These are phyloP conservation scores for Melaleuca quinquenervia DNA, from an alignment of 345 rosid genomes.

Conservation along the genomic window DNA sequence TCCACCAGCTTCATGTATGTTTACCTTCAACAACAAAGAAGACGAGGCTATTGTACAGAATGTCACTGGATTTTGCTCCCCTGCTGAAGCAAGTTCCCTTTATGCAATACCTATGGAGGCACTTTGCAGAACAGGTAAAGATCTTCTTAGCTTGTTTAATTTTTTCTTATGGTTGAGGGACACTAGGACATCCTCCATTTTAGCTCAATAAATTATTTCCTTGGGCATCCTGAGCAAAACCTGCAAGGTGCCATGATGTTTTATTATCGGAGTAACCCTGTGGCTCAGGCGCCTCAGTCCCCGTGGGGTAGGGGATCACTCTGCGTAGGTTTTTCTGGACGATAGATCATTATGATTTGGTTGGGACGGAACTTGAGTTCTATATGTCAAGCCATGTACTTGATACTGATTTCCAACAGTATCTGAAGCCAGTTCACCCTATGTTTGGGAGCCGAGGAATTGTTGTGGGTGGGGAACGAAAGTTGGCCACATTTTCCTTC, in stretches of 20 bases:
- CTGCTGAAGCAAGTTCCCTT: slow-evolving; percentile 73
- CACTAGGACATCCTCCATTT: background rate
- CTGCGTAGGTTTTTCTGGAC: background rate
- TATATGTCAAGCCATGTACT: background rate
- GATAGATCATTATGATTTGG: background rate
- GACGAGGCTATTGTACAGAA: slow-evolving; percentile 77
- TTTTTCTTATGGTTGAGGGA: background rate
- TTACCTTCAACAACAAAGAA: slow-evolving; percentile 79
- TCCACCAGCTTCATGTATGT: slow-evolving; percentile 96
- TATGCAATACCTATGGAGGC: slow-evolving; percentile 79
- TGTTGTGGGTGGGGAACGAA: background rate
- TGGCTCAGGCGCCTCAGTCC: background rate
- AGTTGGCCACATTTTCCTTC: background rate
- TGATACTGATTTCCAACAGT: background rate
- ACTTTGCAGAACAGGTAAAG: slow-evolving; percentile 87
- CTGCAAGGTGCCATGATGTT: background rate
- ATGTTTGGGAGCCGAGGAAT: background rate
- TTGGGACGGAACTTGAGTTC: background rate
- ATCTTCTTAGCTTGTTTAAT: background rate
- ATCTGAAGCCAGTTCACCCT: background rate
- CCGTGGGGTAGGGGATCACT: background rate
- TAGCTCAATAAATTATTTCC: background rate
- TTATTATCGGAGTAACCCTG: background rate
- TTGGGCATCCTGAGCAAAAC: background rate
- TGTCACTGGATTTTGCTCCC: slow-evolving; percentile 96